Evolutionary conservation across 768 basidiomycete genomes (phyloP), one percentile per base, ranked within the genome.

Genomic region (Pleurotus salmoneostramineus): DNA sequence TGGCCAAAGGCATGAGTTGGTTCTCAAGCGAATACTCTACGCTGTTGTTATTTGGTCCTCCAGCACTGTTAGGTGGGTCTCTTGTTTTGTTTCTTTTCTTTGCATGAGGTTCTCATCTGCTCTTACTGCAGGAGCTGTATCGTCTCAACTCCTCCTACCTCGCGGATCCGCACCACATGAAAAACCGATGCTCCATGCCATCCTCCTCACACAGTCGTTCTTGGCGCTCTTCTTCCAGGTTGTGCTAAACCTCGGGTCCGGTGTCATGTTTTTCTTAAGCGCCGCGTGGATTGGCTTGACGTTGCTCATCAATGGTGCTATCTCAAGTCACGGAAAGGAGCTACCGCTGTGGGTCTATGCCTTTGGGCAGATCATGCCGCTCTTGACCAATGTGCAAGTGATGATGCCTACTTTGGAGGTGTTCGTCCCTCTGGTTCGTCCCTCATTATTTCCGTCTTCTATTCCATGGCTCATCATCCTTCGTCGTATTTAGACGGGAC

Each of bases 1-100:
- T 93, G 17, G 78, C 82, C 6, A 88, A 83, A 69, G 79, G 83
- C 0, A 82, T 96, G 83, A 90, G 89, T 64, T 98, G 95, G 95
- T 97, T 92, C 70, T 76, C 81, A 12, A 81, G 77, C 43, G 91
- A 91, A 60, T 79, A 85, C 62, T 78, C 83, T 8, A 78, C 82
- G 1, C 61, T 95, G 6, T 65, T 79, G 17, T 70, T 97, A 17
- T 98, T 92, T 65, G 89, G 80, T 2, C 90, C 92, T 11, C 80
- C 91, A 2, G 83, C 85, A 0, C 65, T 93, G 11, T 72, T 89
- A 11, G 93, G 93, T 88, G 62, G 34, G 82, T 72, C 33, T 42
- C 27, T 40, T 3, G 27, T 43, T 35, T 11, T 51, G 15, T 33
- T 0, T 54, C 37, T 34, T n/a, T 14, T 27, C 15, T 12, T 35